These are phyloP conservation scores for Mrakia gelida DNA, from an alignment of 768 basidiomycete species.

Conservation along the genomic window DNA sequence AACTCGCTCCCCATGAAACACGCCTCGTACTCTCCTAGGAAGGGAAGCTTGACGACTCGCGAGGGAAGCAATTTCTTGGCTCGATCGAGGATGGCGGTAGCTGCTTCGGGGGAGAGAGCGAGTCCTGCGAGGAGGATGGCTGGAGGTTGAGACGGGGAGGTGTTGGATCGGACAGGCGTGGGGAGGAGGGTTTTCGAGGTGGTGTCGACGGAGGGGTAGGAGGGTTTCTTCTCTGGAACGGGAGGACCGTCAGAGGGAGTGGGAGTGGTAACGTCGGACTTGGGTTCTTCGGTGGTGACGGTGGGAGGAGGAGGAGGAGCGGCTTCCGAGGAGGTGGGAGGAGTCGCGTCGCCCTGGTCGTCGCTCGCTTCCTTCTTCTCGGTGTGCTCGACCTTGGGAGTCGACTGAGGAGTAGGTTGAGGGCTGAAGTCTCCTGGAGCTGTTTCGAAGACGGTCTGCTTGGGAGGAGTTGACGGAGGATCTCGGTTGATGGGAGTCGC, in stretches of 20 bases:
- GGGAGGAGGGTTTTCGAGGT: background rate
- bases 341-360: background rate
- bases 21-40: constrained; percentile 26
- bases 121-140: constrained; percentile 29
- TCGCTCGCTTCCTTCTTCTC: background rate
- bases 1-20: constrained; percentile 29
- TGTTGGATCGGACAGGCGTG: background rate
- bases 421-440: background rate
- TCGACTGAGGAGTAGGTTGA: constrained; percentile 1
- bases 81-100: constrained; percentile 3
- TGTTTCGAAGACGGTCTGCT: constrained; percentile 1
- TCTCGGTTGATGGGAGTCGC: constrained; percentile 7
- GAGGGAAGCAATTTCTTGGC: constrained; percentile 1
- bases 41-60: constrained; percentile 20
- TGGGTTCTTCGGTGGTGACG: too few relatives aligned
- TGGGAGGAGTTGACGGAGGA: background rate
- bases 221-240: constrained; percentile 10
- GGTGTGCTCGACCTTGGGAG: background rate
- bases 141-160: background rate
- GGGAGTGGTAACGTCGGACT: background rate
- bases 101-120: constrained; percentile 6
- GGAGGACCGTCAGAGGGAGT: background rate
- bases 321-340: background rate
- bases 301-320: background rate
- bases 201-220: constrained; percentile 10